phyloP scores from a whole-genome alignment of 148 eudicot genomes.

The Rheum nobile region DNA sequence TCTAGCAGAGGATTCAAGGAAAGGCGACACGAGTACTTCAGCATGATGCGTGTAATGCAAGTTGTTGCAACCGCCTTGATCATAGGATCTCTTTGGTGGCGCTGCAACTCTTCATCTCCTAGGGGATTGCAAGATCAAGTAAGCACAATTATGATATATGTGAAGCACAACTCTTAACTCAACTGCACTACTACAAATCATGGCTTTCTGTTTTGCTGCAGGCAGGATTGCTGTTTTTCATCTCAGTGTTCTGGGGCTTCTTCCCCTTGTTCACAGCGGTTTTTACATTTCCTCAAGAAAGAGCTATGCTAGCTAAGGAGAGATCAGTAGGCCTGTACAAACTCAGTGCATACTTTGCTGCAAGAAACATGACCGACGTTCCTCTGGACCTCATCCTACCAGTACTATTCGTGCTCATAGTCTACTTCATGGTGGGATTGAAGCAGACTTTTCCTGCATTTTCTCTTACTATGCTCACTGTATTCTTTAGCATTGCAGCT shows the following conservation, averaged over 20 bases:
- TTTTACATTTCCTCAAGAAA: constrained; percentile 23
- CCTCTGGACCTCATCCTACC: constrained; percentile 17
- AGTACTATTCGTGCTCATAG: constrained; percentile 16
- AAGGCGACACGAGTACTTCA: constrained; percentile 24
- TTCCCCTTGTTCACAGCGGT: constrained; percentile 17
- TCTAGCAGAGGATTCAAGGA: constrained; percentile 22
- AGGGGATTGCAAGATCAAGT: constrained; percentile 15
- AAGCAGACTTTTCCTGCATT: constrained; percentile 15
- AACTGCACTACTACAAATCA: background rate
- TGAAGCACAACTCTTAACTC: background rate
- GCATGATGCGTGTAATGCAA: constrained; percentile 17
- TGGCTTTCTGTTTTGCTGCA: background rate
- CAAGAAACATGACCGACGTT: constrained; percentile 16
- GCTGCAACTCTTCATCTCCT: constrained; percentile 7
- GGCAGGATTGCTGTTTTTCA: constrained; percentile 22
- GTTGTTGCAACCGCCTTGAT: constrained; percentile 23
- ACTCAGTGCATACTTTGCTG: constrained; percentile 22
- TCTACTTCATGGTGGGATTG: constrained; percentile 21
- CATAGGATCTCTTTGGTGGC: constrained; percentile 27
- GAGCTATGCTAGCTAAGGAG: constrained; percentile 17
- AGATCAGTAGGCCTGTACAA: constrained; percentile 19
- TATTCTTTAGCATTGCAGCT: constrained; percentile 22
- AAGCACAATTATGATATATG: constrained; percentile 2
- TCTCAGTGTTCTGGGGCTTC: constrained; percentile 19
- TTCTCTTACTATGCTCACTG: constrained; percentile 17